Conservation (phyloP, 345 rosid genomes). For the Raphanus sativus region DNA sequence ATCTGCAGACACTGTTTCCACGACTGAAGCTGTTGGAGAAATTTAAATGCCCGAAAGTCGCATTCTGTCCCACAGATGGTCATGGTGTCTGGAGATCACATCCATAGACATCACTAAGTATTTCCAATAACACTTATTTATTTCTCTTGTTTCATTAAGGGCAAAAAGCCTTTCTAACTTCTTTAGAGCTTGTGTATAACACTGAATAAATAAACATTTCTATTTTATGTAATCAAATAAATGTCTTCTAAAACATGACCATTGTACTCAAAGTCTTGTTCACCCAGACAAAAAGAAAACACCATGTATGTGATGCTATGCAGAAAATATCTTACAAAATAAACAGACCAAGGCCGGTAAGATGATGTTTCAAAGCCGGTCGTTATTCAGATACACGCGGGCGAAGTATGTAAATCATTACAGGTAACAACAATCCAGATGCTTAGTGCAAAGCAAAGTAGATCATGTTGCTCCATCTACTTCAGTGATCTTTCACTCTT, state of each 20-base stretch:
- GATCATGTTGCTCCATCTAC: constrained; percentile 21
- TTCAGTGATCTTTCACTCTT: constrained; percentile 1
- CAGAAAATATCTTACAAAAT: constrained; percentile 11
- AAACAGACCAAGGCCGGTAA: background rate
- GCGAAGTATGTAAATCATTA: constrained; percentile 1
- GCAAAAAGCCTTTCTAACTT: constrained; percentile 2
- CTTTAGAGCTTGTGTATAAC: background rate
- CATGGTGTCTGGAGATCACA: constrained; percentile 39
- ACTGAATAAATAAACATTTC: constrained; percentile 26
- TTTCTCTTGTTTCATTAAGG: background rate
- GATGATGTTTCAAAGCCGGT: constrained; percentile 16
- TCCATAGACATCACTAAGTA: background rate
- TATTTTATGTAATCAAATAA: background rate
- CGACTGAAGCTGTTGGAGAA: constrained; percentile 36
- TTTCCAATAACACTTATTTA: background rate
- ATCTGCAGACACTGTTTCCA: constrained; percentile 34
- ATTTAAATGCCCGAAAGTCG: constrained; percentile 41
- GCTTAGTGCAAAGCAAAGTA: background rate
- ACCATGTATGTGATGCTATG: background rate
- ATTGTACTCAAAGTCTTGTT: constrained; percentile 1
- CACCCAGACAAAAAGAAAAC: constrained; percentile 26
- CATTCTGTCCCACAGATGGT: constrained; percentile 44
- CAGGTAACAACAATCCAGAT: background rate
- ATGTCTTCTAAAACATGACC: background rate
- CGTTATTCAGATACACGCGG: constrained; percentile 2